Percentiles rank a stretch among this genome's conserved stretches.
phyloP scores from a whole-genome alignment of 1,139 yeast genomes.

The Taphrina wiesneri region DNA sequence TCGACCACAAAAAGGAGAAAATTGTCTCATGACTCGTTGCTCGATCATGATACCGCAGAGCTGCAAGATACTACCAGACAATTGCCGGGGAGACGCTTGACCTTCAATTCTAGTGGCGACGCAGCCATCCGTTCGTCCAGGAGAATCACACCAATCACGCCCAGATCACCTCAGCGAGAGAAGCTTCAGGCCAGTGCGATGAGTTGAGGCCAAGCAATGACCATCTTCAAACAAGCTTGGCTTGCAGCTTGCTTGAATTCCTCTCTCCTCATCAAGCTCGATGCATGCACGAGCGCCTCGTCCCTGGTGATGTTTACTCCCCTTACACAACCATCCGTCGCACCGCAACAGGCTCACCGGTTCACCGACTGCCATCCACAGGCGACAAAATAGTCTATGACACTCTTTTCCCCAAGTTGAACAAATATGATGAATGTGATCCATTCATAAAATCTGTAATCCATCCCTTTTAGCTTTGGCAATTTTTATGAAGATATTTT shows the following conservation, averaged over 20 bases:
- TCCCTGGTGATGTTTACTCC: too few relatives aligned
- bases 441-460: too few relatives aligned
- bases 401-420: too few relatives aligned
- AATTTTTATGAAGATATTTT: not conserved
- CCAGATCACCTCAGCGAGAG: not conserved
- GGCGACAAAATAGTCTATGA: too few relatives aligned
- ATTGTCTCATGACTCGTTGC: not conserved
- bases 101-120: slow-evolving; percentile 9
- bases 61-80: not conserved
- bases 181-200: slow-evolving; percentile 5
- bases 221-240: not conserved
- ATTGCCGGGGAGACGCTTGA: not conserved
- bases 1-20: not conserved
- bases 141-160: slow-evolving; percentile 5
- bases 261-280: not conserved
- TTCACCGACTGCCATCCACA: too few relatives aligned
- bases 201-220: not conserved
- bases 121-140: not conserved
- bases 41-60: not conserved
- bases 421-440: not conserved
- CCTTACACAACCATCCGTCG: too few relatives aligned
- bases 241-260: too few relatives aligned
- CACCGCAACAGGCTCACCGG: too few relatives aligned
- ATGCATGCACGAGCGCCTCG: too few relatives aligned
- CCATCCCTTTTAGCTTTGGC: not conserved